These are phyloP conservation scores for Pseudovirgaria hyperparasitica DNA, from an alignment of 2,329 filamentous ascomycete species.

Conservation along the genomic window DNA sequence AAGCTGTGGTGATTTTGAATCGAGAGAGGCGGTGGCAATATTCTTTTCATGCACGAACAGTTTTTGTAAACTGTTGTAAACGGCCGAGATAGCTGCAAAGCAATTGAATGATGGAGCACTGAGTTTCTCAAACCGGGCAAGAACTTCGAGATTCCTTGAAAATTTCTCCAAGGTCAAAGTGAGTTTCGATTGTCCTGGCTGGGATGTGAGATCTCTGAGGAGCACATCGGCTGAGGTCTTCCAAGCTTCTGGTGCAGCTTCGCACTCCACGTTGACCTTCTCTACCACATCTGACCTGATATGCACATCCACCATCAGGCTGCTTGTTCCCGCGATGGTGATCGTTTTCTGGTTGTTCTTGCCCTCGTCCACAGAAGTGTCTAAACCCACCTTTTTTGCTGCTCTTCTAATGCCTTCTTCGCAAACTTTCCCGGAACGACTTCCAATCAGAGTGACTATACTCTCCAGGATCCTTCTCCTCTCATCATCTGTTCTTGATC, in stretches of 20 bases:
- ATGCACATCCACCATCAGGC: slow-evolving; percentile 18
- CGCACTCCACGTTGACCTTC: slow-evolving; percentile 50
- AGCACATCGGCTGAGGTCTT: slow-evolving; percentile 54
- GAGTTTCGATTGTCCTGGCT: slow-evolving; percentile 47
- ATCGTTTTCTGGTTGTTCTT: not conserved
- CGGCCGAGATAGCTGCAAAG: slow-evolving; percentile 61
- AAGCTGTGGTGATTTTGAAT: slow-evolving; percentile 22
- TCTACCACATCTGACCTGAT: slow-evolving; percentile 29
- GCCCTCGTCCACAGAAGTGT: slow-evolving; percentile 22
- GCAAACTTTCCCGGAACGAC: slow-evolving; percentile 57
- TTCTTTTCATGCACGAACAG: slow-evolving; percentile 61
- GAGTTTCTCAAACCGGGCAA: slow-evolving; percentile 59
- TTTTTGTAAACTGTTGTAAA: slow-evolving; percentile 56
- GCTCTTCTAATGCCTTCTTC: slow-evolving; percentile 64
- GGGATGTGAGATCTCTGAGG: slow-evolving; percentile 48
- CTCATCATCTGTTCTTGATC: slow-evolving; percentile 34
- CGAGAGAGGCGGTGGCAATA: slow-evolving; percentile 17
- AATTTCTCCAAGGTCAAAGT: slow-evolving; percentile 62
- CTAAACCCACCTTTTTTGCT: slow-evolving; percentile 52
- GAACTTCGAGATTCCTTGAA: slow-evolving; percentile 54
- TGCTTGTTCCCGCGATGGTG: slow-evolving; percentile 7
- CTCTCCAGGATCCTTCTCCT: slow-evolving; percentile 39
- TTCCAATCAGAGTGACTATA: slow-evolving; percentile 54
- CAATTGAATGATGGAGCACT: slow-evolving; percentile 61
- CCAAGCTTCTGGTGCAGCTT: slow-evolving; percentile 47